Percentiles rank a stretch among this genome's conserved stretches.
These are phyloP conservation scores for Seiridium cupressi DNA, from an alignment of 2,329 filamentous ascomycete genomes.

Conservation along the genomic window DNA sequence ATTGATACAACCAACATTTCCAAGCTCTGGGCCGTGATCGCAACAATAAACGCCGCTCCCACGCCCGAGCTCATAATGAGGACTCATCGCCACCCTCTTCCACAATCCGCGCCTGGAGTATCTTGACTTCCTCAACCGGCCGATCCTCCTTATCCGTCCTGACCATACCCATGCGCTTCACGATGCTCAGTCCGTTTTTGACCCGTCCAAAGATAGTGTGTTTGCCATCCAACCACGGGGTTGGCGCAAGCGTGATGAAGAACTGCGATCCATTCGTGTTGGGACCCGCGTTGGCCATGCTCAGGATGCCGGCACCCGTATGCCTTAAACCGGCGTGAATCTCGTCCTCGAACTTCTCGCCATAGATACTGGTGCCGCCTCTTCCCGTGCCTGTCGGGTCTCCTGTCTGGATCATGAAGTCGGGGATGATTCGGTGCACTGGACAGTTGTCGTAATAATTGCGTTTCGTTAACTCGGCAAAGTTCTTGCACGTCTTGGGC, in stretches of 20 bases:
- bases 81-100: slow-evolving; percentile 47
- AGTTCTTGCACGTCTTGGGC: slow-evolving; percentile 87
- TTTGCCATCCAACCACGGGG: slow-evolving; percentile 95
- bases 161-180: slow-evolving; percentile 84
- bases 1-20: too few species aligned
- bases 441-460: slow-evolving; percentile 86
- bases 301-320: slow-evolving; percentile 88
- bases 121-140: slow-evolving; percentile 79
- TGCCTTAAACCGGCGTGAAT: slow-evolving; percentile 70
- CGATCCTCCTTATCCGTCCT: slow-evolving; percentile 80
- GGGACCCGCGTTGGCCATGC: slow-evolving; percentile 93
- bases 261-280: slow-evolving; percentile 96
- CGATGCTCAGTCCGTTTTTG: slow-evolving; percentile 76
- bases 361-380: slow-evolving; percentile 86
- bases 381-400: slow-evolving; percentile 93
- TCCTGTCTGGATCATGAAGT: slow-evolving; percentile 95
- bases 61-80: not conserved
- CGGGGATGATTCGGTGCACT: slow-evolving; percentile 92
- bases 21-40: not conserved
- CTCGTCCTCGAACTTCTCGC: slow-evolving; percentile 92
- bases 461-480: slow-evolving; percentile 72
- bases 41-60: not conserved
- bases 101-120: slow-evolving; percentile 70
- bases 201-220: slow-evolving; percentile 96
- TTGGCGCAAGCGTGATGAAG: slow-evolving; percentile 90